Evolutionary conservation across 768 basidiomycete genomes (phyloP).

Genomic region (Naganishia antarctica): DNA sequence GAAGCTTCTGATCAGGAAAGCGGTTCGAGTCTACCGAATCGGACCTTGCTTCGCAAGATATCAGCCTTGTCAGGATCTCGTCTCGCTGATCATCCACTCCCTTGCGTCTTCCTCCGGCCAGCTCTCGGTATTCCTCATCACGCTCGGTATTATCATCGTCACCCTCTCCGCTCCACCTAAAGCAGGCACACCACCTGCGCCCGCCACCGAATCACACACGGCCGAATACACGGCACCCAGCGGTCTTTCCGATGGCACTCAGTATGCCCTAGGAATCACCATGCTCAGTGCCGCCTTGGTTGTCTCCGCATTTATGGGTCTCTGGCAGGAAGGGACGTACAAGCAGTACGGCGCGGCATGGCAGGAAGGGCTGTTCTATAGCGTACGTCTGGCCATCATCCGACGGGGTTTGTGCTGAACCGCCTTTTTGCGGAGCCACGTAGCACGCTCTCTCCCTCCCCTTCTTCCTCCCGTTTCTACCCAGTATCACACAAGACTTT

Average conservation of each 20-base stretch:
- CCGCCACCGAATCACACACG: not conserved
- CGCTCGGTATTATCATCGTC: slow-evolving; percentile 65
- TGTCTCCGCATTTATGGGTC: slow-evolving; percentile 64
- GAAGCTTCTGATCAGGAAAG: too few species aligned
- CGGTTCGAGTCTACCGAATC: too few species aligned
- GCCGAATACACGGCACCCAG: not conserved
- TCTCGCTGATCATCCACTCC: not conserved
- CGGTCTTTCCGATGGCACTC: slow-evolving; percentile 29
- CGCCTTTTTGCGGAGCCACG: not conserved
- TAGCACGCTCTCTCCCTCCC: slow-evolving; percentile 79
- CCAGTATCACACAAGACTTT: slow-evolving; percentile 57
- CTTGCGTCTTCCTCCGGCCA: slow-evolving; percentile 48
- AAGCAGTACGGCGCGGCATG: slow-evolving; percentile 67
- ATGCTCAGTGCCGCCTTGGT: slow-evolving; percentile 66
- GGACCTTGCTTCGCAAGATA: too few species aligned
- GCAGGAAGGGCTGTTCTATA: slow-evolving; percentile 80
- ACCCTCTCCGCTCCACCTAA: slow-evolving; percentile 57
- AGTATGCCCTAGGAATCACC: slow-evolving; percentile 62
- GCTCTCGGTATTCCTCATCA: slow-evolving; percentile 65
- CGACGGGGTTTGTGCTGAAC: not conserved
- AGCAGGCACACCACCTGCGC: slow-evolving; percentile 14
- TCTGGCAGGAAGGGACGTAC: slow-evolving; percentile 74
- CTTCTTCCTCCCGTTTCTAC: slow-evolving; percentile 62
- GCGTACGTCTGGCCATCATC: slow-evolving; percentile 53
- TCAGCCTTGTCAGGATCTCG: too few species aligned